A percentile compares a stretch with the other conserved stretches of the same genome.
These are phyloP conservation scores for Berberis vulgaris DNA, from an alignment of 164 flowering plant species.

Conservation along the genomic window DNA sequence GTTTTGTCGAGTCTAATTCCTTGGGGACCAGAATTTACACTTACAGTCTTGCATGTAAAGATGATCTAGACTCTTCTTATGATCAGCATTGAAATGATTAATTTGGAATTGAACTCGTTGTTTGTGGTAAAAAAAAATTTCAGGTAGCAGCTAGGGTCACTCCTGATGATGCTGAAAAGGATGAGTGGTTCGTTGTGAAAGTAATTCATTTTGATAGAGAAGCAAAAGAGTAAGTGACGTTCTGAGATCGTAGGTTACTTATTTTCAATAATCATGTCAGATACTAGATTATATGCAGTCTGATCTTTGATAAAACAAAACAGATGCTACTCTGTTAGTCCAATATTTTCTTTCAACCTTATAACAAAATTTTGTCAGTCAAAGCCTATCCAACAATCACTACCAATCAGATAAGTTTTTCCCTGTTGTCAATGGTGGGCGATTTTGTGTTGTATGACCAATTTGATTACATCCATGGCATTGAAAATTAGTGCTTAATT, in stretches of 20 bases:
- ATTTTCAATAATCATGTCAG: neutral
- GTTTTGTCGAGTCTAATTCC: no score
- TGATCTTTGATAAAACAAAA: neutral
- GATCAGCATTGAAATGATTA: neutral
- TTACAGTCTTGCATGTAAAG: no score
- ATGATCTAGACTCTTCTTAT: neutral
- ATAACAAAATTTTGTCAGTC: no score
- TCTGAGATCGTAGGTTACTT: neutral
- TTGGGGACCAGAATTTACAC: no score
- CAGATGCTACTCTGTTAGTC: no score
- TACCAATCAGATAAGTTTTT: no score
- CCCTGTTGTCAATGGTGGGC: no score
- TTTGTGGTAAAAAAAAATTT: conserved; percentile 11
- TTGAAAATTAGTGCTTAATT: no score
- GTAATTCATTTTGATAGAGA: conserved; percentile 85
- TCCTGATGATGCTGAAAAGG: conserved; percentile 73
- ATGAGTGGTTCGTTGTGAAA: conserved; percentile 97
- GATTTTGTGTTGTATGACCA: no score
- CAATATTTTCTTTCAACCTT: no score
- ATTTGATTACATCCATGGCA: no score
- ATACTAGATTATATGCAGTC: neutral
- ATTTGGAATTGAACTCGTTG: conserved; percentile 2
- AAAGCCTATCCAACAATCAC: no score
- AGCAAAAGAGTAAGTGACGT: conserved; percentile 71
- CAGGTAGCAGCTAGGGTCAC: conserved; percentile 94